Conservation (phyloP, 495 filamentous ascomycete species). For the Neurospora sp. region DNA sequence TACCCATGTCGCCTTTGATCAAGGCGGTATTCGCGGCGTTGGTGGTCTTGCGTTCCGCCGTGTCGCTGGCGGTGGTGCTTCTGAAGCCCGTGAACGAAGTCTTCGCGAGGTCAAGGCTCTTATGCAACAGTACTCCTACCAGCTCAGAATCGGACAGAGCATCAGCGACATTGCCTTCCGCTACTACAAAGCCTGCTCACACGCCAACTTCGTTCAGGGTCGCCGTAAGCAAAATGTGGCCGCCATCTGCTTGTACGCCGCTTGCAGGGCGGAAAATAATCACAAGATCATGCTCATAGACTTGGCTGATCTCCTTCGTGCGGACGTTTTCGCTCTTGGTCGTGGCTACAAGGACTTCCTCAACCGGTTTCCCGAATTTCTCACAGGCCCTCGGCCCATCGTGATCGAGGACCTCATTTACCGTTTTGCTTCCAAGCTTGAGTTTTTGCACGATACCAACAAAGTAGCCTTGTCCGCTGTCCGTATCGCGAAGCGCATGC, state of each 20-base stretch:
- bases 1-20: constrained; percentile 72
- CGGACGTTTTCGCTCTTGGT: constrained; percentile 88
- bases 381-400: constrained; percentile 43
- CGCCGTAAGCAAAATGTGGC: constrained; percentile 75
- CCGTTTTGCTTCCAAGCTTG: constrained; percentile 78
- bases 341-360: constrained; percentile 69
- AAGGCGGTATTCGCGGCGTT: constrained; percentile 40
- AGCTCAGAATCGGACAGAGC: constrained; percentile 46
- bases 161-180: constrained; percentile 53
- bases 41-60: constrained; percentile 32
- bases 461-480: constrained; percentile 79
- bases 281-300: constrained; percentile 81
- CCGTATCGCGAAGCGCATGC: constrained; percentile 82
- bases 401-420: constrained; percentile 79
- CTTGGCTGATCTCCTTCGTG: constrained; percentile 76
- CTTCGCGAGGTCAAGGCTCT: constrained; percentile 47
- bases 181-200: constrained; percentile 68
- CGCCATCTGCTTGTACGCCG: constrained; percentile 78
- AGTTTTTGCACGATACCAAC: constrained; percentile 68
- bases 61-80: constrained; percentile 27
- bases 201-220: constrained; percentile 77
- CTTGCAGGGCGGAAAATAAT: constrained; percentile 57
- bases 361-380: constrained; percentile 48
- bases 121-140: constrained; percentile 34
- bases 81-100: constrained; percentile 54